phyloP scores from a whole-genome alignment of 768 basidiomycete species.

The Strobilomyces dryophilus region DNA sequence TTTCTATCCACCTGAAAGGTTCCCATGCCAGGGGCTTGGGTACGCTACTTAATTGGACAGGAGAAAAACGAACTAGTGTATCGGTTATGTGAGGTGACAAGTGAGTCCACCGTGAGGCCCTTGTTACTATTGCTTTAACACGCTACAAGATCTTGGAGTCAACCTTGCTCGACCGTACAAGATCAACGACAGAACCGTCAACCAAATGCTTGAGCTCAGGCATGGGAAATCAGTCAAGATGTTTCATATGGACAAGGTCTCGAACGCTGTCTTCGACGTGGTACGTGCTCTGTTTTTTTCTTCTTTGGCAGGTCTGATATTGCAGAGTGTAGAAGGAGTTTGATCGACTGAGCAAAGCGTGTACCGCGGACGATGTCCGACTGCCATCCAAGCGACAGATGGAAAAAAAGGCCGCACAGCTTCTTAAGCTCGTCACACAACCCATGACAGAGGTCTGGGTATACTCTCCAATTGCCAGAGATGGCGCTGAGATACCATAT shows the following conservation, averaged over 20 bases:
- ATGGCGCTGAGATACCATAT: constrained; percentile 12
- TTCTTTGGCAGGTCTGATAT: constrained; percentile 8
- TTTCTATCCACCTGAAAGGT: constrained; percentile 6
- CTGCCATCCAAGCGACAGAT: constrained; percentile 65
- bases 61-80: constrained; percentile 62
- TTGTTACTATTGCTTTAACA: background rate
- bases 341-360: constrained; percentile 48
- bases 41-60: constrained; percentile 74
- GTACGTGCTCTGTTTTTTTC: constrained; percentile 40
- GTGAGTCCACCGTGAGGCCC: constrained; percentile 43
- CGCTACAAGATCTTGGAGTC: constrained; percentile 44
- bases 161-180: constrained; percentile 65
- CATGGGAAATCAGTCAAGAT: constrained; percentile 62
- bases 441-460: constrained; percentile 74
- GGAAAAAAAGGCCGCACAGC: constrained; percentile 60
- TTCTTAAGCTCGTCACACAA: constrained; percentile 54
- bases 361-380: constrained; percentile 49
- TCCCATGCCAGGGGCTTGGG: constrained; percentile 63
- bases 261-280: constrained; percentile 60
- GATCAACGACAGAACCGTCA: constrained; percentile 58
- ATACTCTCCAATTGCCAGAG: constrained; percentile 4
- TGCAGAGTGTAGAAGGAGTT: constrained; percentile 60
- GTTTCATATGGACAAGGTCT: constrained; percentile 84
- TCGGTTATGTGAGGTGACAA: constrained; percentile 73
- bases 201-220: constrained; percentile 68